Base-by-base conservation (phyloP, 495 filamentous ascomycete genomes). In the Lasiosphaeriaceae sp. region DNA sequence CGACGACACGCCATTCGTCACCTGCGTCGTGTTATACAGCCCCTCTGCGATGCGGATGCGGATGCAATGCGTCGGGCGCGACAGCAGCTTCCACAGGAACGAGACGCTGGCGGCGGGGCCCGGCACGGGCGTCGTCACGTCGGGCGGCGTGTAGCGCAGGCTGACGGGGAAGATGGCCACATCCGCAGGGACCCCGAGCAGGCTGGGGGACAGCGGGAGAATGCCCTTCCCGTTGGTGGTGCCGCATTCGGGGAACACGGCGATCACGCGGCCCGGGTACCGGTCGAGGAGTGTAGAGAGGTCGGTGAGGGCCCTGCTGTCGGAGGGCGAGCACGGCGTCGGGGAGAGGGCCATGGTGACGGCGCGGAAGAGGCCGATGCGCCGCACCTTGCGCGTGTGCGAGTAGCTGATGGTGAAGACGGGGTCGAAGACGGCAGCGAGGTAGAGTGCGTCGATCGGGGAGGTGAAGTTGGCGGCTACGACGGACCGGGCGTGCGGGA, bases 381-480 rank as follows among this genome's bases (percentile, higher is more conserved):
- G 84, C 53, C 87, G 83, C 24, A 97, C 89, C 41, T 85, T 82
- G 31, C 82, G 81, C 0, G 84, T 86, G 59, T 77, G 73, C 0
- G 92, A 90, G 68, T 90, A 96, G 11, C 83, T 87, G 17, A 85
- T 79, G 34, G 90, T 93, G 74, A 99, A 97, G 69, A 99, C 79
- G 19, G 92, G 92, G 71, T 96, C 90, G 75, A 97, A 98, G 64
- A 98, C 90, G 29, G 91, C 91, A 46, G 93, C 90, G n/a, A 99
- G 84, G 70, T 97, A 97, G 34, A 99, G 74, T 4, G 90, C 87
- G 68, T 99, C 94, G 66, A 99, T 83, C 2, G 94, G 94, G 0
- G 88, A 93, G 26, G 91, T 97, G 66, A 89, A 92, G 48, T 90
- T 92, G 47, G 87, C 88, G 43, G 92, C 92, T 62, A 99, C 95